Percentiles rank a stretch among this genome's conserved stretches.
phyloP scores from a whole-genome alignment of 2,329 filamentous ascomycete genomes.

The Chalaropsis ovoidea region DNA sequence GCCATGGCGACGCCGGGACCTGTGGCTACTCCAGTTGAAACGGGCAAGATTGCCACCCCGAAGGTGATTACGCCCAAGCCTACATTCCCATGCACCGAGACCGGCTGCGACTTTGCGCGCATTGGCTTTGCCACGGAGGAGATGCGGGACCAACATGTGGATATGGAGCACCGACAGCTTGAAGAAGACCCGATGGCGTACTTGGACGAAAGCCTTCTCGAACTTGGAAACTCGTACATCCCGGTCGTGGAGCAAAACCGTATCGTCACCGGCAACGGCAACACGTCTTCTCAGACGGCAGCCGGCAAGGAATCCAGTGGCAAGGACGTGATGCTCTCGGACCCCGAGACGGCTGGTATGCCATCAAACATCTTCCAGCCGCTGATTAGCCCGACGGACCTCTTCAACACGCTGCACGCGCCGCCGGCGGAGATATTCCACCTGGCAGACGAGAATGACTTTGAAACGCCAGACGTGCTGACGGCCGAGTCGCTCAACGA shows the following conservation, averaged over 20 bases:
- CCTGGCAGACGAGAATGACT: not conserved
- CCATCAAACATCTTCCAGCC: conserved; percentile 15
- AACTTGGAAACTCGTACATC: conserved; percentile 30
- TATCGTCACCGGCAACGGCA: conserved; percentile 37
- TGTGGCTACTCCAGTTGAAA: conserved; percentile 19
- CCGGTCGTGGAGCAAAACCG: conserved; percentile 25
- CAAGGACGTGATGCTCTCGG: not conserved
- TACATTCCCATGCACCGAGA: conserved; percentile 43
- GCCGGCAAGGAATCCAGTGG: not conserved
- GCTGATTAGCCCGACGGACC: conserved; percentile 8
- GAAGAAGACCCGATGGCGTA: conserved; percentile 46
- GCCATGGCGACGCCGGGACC: conserved; percentile 23
- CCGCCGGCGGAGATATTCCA: conserved; percentile 18
- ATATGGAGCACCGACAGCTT: conserved; percentile 52
- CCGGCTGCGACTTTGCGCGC: conserved; percentile 43
- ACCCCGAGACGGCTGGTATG: not conserved
- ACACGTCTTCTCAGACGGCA: conserved; percentile 20
- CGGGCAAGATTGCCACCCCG: conserved; percentile 28
- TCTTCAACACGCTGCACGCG: conserved; percentile 19
- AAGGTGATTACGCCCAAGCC: conserved; percentile 33
- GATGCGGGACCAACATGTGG: conserved; percentile 42
- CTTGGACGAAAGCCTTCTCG: conserved; percentile 41
- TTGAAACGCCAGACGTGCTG: conserved; percentile 11
- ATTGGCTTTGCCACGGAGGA: conserved; percentile 47
- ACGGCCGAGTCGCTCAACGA: conserved; percentile 23